Percentiles rank a stretch among this genome's conserved stretches.
These are phyloP conservation scores for Geotrichum ghanense DNA, from an alignment of 805 yeast species.

Conservation along the genomic window DNA sequence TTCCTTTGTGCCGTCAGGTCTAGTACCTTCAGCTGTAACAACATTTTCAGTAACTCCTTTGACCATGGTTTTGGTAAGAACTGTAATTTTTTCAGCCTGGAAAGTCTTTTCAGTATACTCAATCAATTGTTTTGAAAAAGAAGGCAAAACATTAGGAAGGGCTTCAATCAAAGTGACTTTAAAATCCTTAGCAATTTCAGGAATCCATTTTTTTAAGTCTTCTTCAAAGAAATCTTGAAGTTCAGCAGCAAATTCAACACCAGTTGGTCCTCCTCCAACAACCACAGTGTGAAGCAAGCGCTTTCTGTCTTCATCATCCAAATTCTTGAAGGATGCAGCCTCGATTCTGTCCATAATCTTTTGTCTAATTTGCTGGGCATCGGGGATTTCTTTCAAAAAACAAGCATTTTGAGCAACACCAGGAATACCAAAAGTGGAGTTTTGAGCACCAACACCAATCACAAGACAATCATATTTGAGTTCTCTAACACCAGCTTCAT, in stretches of 20 bases:
- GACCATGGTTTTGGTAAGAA: slow-evolving; percentile 54
- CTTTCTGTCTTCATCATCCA: slow-evolving; percentile 51
- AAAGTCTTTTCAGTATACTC: slow-evolving; percentile 56
- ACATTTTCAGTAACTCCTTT: slow-evolving; percentile 35
- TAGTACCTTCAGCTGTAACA: slow-evolving; percentile 1
- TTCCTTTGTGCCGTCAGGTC: slow-evolving; percentile 20
- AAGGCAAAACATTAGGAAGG: slow-evolving; percentile 53
- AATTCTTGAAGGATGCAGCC: slow-evolving; percentile 53
- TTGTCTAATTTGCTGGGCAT: slow-evolving; percentile 45
- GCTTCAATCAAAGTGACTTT: slow-evolving; percentile 62
- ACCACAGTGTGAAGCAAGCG: slow-evolving; percentile 50
- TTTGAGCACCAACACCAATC: slow-evolving; percentile 55
- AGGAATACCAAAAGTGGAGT: slow-evolving; percentile 60
- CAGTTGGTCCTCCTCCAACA: slow-evolving; percentile 71
- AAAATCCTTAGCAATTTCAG: slow-evolving; percentile 47
- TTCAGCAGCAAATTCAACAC: slow-evolving; percentile 66
- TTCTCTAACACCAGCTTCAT: slow-evolving; percentile 42
- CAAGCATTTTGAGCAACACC: slow-evolving; percentile 50
- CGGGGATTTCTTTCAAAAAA: slow-evolving; percentile 55
- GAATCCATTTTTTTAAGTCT: slow-evolving; percentile 46
- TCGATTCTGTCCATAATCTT: slow-evolving; percentile 47
- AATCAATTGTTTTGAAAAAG: slow-evolving; percentile 54
- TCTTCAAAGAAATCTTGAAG: slow-evolving; percentile 55
- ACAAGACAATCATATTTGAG: slow-evolving; percentile 60
- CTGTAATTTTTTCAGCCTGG: slow-evolving; percentile 49